Conservation (phyloP, 2,329 filamentous ascomycete species). For the Pseudogymnoascus sp. region DNA sequence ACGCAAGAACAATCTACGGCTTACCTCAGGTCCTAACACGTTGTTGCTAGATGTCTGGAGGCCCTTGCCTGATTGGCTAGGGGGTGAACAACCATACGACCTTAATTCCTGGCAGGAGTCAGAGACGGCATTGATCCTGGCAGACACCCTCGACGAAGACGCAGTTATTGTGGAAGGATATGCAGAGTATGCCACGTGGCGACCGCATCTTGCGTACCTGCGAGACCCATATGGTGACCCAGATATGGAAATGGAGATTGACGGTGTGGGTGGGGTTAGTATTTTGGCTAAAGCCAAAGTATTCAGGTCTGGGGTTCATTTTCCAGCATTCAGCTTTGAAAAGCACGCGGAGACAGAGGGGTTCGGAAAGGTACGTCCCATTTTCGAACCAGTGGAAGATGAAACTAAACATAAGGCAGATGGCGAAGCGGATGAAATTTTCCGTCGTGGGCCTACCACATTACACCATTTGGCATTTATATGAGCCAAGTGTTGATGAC, state of each 20-base stretch:
- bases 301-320: constrained; percentile 90
- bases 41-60: constrained; percentile 74
- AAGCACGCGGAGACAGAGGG: constrained; percentile 98
- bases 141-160: constrained; percentile 92
- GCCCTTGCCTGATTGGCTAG: constrained; percentile 96
- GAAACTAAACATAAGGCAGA: constrained; percentile 43
- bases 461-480: constrained; percentile 98
- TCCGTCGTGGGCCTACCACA: constrained; percentile 93
- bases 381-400: background rate
- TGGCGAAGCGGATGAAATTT: constrained; percentile 93
- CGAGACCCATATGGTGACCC: constrained; percentile 95
- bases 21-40: constrained; percentile 23
- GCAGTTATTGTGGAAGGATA: constrained; percentile 98
- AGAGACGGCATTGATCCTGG: constrained; percentile 85
- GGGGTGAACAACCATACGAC: constrained; percentile 96
- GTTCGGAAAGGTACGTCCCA: constrained; percentile 75
- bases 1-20: constrained; percentile 13
- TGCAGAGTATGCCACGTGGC: constrained; percentile 96
- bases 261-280: constrained; percentile 93
- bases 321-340: constrained; percentile 96
- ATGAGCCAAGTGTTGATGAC: constrained; percentile 97
- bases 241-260: constrained; percentile 99
- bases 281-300: constrained; percentile 94
- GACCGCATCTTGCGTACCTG: constrained; percentile 91
- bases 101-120: constrained; percentile 99